Evolutionary conservation across 805 yeast species (phyloP), one percentile per base, ranked within the genome.

Genomic region (Lipomyces oligophaga): DNA sequence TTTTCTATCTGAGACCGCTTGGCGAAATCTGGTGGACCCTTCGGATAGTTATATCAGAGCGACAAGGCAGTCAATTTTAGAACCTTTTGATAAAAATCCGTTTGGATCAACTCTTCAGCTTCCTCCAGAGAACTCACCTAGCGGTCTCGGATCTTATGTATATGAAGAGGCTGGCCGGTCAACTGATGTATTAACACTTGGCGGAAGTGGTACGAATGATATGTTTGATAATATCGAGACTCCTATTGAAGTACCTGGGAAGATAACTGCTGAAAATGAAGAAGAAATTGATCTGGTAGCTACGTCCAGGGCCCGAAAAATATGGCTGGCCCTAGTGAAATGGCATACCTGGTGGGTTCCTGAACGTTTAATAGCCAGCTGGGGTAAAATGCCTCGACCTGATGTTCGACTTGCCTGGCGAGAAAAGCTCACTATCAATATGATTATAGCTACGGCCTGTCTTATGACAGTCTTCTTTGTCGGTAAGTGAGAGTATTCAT

Each of bases 401-500:
- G 68, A 68, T 45, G 60, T 68, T 5, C 66, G 71, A 15, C 48
- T 64, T 7, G 73, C 73, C 1, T 69, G 73, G 73, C 57, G 72
- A 18, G 73, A 69, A 42, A 69, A 69, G 55, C 49, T 69, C 19
- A 70, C 73, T 6, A 70, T 69, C 56, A 69, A 69, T 40, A 13
- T 69, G 52, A 60, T 69, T 47, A 69, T 69, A 28, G 69, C 73
- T 73, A 55, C 67, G 8, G 47, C 66, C 33, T 69, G 73, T 44
- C 61, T 28, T 4, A 10, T 50, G 19, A 31, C 43, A 8, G 41
- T 52, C 22, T 50, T 52, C 27, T 30, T 52, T 21, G 49, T 50
- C 25, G 49, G 54, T 49, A 40, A 26, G 48, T 24, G 6, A 15
- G 10, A 5, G 11, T 13, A 22, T 37, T 2, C 21, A 4, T 31